phyloP scores from a whole-genome alignment of 192 early-diverging fungal species.

The Geranomyces michiganensis region DNA sequence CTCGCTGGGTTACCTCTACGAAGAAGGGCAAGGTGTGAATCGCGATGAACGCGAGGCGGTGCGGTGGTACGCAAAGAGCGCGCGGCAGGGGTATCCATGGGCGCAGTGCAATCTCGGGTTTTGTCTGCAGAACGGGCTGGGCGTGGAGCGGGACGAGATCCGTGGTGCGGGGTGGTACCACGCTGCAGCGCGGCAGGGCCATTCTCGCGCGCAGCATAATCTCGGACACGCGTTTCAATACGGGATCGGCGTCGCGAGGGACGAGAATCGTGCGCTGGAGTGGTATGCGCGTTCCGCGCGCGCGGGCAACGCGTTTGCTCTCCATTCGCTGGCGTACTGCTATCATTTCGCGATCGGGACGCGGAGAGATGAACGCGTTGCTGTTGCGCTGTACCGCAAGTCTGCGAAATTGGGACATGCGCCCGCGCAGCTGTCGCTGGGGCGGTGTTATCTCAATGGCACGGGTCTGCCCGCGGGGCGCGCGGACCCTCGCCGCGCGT shows the following conservation, averaged over 20 bases:
- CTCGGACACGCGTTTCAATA: constrained; percentile 86
- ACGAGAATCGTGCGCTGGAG: constrained; percentile 67
- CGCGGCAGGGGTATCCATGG: constrained; percentile 75
- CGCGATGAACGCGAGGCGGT: constrained; percentile 65
- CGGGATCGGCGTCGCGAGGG: constrained; percentile 75
- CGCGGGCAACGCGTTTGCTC: constrained; percentile 67
- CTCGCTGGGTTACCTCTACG: constrained; percentile 79
- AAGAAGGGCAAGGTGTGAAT: constrained; percentile 73
- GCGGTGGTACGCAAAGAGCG: constrained; percentile 74
- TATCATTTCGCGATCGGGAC: constrained; percentile 77
- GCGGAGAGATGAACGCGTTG: constrained; percentile 60
- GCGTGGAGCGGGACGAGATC: constrained; percentile 55
- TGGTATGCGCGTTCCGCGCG: constrained; percentile 68
- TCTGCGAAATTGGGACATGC: constrained; percentile 56
- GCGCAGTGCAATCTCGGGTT: constrained; percentile 84
- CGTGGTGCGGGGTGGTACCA: constrained; percentile 57
- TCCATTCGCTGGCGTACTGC: constrained; percentile 80
- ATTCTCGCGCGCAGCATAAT: constrained; percentile 70
- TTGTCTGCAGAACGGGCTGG: constrained; percentile 77
- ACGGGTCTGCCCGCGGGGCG: constrained; percentile 61
- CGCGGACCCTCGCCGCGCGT: constrained; percentile 62
- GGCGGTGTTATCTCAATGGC: constrained; percentile 80
- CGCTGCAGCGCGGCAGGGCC: constrained; percentile 53
- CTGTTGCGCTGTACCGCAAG: constrained; percentile 53
- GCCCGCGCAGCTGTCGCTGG: constrained; percentile 69